Evolutionary conservation across 805 yeast species (phyloP).

Genomic region (Pichia rugopelliculosa): DNA sequence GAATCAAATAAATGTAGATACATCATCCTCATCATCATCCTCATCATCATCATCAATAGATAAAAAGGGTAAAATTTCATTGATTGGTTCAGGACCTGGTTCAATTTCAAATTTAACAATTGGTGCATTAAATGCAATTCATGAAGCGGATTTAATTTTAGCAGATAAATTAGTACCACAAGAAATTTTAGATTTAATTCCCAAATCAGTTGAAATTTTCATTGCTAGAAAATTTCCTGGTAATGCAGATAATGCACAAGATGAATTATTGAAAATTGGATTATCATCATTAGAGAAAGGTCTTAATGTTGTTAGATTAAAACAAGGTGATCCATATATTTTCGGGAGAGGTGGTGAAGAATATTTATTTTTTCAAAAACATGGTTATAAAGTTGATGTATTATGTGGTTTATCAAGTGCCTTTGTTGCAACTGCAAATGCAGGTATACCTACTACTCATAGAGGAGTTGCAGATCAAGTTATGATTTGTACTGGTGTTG

Average conservation of each 20-base stretch:
- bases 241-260: constrained; percentile 89
- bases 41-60: background rate
- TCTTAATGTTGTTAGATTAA: constrained; percentile 73
- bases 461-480: constrained; percentile 90
- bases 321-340: constrained; percentile 95
- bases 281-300: constrained; percentile 58
- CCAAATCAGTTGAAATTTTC: constrained; percentile 62
- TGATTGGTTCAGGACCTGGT: constrained; percentile 97
- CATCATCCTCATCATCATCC: no score
- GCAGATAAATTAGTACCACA: constrained; percentile 94
- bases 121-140: constrained; percentile 77
- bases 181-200: constrained; percentile 76
- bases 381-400: constrained; percentile 68
- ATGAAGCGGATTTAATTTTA: constrained; percentile 72
- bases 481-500: constrained; percentile 90
- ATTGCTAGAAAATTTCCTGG: constrained; percentile 96
- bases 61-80: constrained; percentile 51
- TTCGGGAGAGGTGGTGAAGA: constrained; percentile 98
- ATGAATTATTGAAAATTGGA: constrained; percentile 71
- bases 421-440: constrained; percentile 74
- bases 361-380: constrained; percentile 52
- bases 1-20: constrained; percentile 1
- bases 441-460: constrained; percentile 86
- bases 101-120: constrained; percentile 71
- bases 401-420: constrained; percentile 89